Evolutionary conservation across 768 basidiomycete genomes (phyloP), one percentile per base, ranked within the genome.

Genomic region (Gautieria morchelliformis): DNA sequence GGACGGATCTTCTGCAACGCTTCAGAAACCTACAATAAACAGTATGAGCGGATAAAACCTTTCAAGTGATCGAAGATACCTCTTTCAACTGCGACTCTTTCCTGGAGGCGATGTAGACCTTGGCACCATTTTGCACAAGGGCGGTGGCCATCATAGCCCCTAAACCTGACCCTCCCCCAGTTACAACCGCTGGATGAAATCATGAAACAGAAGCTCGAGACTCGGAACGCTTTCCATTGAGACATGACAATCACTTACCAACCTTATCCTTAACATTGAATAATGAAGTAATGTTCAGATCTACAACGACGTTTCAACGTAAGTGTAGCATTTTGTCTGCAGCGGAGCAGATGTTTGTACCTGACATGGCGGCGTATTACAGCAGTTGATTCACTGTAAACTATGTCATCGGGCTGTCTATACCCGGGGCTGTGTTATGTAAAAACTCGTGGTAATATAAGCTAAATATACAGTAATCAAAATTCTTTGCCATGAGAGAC

Each of bases 61-160:
- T 37, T 37, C 42, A n/a, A 44, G 7, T n/a, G 22, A 6, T 14
- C 19, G 11, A 24, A 51, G 76, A 52, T 56, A 85, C 88, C 76
- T 87, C 80, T 71, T 86, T 82, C 58, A 94, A 75, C 63, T 86
- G 85, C 19, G 74, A 67, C 71, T 89, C 87, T 67, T 91, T 93
- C 56, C 92, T 77, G 11, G 89, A 84, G 14, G 92, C 90, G 62
- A 94, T 92, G 71, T 93, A 93, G 42, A 95, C 92, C 63, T 82
- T 85, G 35, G 85, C 89, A 12, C 92, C 92, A 64, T 93, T 93
- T 70, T 85, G 81, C 1, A 85, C 87, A 63, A 90, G 85, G 1
- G 87, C 84, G 0, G 81, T 73, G 22, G 92, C 89, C 63, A 93
- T 91, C 80, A 89, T 85, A 64, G 80, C 83, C 8, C 91, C 91